Conservation (phyloP, 352 stramenopile species). For the Pythium scleroteichum region DNA sequence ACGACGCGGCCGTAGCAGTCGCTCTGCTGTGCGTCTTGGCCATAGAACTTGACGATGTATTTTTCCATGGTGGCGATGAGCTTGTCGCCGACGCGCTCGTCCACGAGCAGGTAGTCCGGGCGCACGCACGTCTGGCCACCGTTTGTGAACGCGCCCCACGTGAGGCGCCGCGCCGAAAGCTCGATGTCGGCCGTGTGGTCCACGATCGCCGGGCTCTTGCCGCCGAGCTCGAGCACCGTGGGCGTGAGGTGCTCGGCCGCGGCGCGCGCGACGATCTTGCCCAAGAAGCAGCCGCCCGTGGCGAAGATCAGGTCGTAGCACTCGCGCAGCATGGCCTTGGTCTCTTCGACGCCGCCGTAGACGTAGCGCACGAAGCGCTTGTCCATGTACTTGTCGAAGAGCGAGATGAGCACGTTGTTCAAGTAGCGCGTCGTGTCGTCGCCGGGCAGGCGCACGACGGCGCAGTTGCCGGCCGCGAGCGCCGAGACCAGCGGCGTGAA, state of each 20-base stretch:
- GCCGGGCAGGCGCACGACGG: constrained; percentile 90
- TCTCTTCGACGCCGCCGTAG: constrained; percentile 77
- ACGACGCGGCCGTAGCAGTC: constrained; percentile 68
- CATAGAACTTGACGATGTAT: constrained; percentile 50
- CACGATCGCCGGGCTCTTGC: constrained; percentile 91
- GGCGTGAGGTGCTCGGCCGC: constrained; percentile 95
- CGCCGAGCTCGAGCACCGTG: constrained; percentile 94
- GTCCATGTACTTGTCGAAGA: constrained; percentile 82
- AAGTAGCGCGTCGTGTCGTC: constrained; percentile 77
- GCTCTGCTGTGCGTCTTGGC: constrained; percentile 44
- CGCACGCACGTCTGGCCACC: constrained; percentile 93
- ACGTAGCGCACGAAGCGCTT: constrained; percentile 79
- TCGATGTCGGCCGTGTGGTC: constrained; percentile 55
- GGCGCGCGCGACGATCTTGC: constrained; percentile 91
- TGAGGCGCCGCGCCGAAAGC: constrained; percentile 78
- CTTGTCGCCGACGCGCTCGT: constrained; percentile 77
- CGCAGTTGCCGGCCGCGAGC: constrained; percentile 90
- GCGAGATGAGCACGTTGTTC: constrained; percentile 51
- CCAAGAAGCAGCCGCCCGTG: constrained; percentile 70
- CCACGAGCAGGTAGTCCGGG: constrained; percentile 92
- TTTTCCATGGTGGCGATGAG: constrained; percentile 44
- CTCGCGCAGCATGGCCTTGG: constrained; percentile 74
- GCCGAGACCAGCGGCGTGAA: constrained; percentile 59
- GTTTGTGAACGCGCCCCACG: constrained; percentile 89
- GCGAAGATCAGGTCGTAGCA: constrained; percentile 86